phyloP scores from a whole-genome alignment of 192 early-diverging fungal genomes.

The Umbelopsis vinacea region DNA sequence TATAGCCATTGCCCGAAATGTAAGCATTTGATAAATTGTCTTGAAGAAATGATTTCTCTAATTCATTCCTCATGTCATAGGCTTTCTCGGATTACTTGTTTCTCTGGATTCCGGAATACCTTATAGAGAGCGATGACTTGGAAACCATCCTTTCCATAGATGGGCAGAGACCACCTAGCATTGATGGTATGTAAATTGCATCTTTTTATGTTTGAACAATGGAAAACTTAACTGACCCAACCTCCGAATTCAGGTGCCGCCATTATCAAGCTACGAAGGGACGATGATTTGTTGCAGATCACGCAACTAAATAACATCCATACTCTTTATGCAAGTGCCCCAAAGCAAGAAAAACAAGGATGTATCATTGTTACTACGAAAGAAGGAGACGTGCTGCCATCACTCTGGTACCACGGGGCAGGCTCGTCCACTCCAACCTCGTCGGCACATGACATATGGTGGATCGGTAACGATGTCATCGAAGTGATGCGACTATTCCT shows the following conservation, averaged over 20 bases:
- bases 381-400: conserved; percentile 29
- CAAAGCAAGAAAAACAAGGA: conserved; percentile 5
- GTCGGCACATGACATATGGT: neutral
- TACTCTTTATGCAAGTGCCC: conserved; percentile 31
- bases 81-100: conserved; percentile 8
- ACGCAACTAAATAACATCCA: conserved; percentile 16
- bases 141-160: conserved; percentile 23
- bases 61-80: neutral
- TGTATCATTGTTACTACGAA: conserved; percentile 26
- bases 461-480: conserved; percentile 35
- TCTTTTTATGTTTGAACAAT: neutral
- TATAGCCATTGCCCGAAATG: conserved; percentile 20
- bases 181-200: neutral
- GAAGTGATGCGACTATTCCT: conserved; percentile 34
- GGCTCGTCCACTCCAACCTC: neutral
- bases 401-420: conserved; percentile 27
- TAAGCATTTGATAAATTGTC: conserved; percentile 1
- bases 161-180: conserved; percentile 27
- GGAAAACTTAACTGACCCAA: neutral
- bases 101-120: conserved; percentile 39
- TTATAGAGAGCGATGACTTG: conserved; percentile 27
- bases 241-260: conserved; percentile 13
- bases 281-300: conserved; percentile 2
- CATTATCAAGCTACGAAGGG: conserved; percentile 21
- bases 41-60: neutral